Base-by-base conservation (phyloP, 257 asterid species). In the Dorcoceras hygrometricum region DNA sequence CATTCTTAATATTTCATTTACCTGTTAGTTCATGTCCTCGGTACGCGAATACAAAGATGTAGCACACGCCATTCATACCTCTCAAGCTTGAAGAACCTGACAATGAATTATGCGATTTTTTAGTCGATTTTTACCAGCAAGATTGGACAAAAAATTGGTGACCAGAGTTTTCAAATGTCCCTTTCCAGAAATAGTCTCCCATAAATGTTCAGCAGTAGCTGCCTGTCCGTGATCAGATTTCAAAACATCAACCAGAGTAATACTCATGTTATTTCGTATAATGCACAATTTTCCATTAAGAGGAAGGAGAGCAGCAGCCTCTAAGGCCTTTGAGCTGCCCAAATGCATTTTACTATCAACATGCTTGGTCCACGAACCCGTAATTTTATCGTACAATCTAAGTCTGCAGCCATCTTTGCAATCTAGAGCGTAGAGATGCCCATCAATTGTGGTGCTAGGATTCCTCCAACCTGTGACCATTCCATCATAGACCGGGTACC, bases 351-450 rank as follows among this genome's bases (percentile, higher is more conserved):
- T 80, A 28, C 84, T 71, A 20, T 80, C 81, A 5, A 77, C 68
- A 57, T 63, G 77, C 58, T 68, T 76, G 56, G 61, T 63, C 84
- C 84, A 80, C n/a, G 84, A 70, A 56, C 69, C 69, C 11, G 73
- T 66, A 5, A 71, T 56, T 76, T 76, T 77, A 29, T 80, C 81
- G 25, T 70, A 80, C 19, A 70, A 59, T 53, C 75, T 68, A 19
- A 80, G 79, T 57, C 77, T 80, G 63, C 84, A 80, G n/a, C 84
- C 84, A 26, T 80, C 84, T 71, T 74, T 71, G 70, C 84, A 76
- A 26, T 80, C 81, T 31, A 70, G 26, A 39, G 73, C 73, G 7
- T 76, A 76, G 0, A 79, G 75, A 50, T 66, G 68, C 53, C 79
- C 81, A 18, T 73, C 68, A 11, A 79, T 63, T 3, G 77, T 25